phyloP scores from a whole-genome alignment of 2,329 filamentous ascomycete species.

The Botrytis fabae region DNA sequence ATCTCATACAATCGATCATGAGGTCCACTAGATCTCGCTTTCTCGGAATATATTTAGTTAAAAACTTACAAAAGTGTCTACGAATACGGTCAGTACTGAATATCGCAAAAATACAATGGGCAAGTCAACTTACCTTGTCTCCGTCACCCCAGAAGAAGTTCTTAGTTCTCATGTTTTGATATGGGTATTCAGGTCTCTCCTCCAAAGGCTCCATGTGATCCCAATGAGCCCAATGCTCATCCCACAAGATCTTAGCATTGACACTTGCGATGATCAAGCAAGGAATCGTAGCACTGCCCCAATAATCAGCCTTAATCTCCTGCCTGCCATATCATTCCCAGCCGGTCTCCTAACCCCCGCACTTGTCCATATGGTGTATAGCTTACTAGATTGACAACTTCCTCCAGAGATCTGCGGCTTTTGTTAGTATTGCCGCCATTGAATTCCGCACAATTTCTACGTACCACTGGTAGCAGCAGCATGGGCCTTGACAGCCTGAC shows the following conservation, averaged over 20 bases:
- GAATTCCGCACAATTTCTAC: slow-evolving; percentile 42
- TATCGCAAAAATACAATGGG: slow-evolving; percentile 23
- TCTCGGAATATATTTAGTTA: neutral
- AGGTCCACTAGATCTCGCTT: slow-evolving; percentile 16
- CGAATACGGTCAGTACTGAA: slow-evolving; percentile 26
- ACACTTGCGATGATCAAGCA: slow-evolving; percentile 67
- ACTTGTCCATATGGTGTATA: neutral
- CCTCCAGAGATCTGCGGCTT: slow-evolving; percentile 77
- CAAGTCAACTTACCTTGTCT: slow-evolving; percentile 70
- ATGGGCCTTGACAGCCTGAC: slow-evolving; percentile 86
- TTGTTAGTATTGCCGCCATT: slow-evolving; percentile 27
- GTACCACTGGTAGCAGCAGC: slow-evolving; percentile 79
- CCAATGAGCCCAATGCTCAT: slow-evolving; percentile 97
- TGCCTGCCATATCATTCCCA: slow-evolving; percentile 1
- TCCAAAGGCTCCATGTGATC: slow-evolving; percentile 80
- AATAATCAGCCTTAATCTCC: slow-evolving; percentile 26
- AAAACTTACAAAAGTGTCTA: slow-evolving; percentile 66
- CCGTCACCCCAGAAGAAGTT: slow-evolving; percentile 95
- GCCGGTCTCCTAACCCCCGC: neutral
- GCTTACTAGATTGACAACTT: slow-evolving; percentile 95
- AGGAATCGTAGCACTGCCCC: slow-evolving; percentile 69
- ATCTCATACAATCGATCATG: neutral
- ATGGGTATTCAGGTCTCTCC: slow-evolving; percentile 90
- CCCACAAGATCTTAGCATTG: slow-evolving; percentile 92
- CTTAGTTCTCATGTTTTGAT: slow-evolving; percentile 97